Conservation (phyloP, 768 basidiomycete genomes). For the Macrolepiota fuliginosa region DNA sequence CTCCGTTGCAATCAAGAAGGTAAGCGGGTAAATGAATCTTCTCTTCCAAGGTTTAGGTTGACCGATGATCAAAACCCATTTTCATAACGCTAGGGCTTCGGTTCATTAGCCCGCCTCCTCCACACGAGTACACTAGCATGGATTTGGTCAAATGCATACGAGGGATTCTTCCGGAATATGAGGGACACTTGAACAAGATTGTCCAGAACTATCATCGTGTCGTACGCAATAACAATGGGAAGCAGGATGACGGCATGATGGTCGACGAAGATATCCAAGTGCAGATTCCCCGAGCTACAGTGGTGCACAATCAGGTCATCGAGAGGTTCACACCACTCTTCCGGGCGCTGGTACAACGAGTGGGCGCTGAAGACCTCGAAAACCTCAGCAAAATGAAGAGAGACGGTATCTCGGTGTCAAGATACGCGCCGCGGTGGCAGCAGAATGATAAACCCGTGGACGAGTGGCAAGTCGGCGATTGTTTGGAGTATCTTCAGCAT, state of each 20-base stretch:
- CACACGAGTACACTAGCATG: constrained; percentile 42
- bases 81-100: constrained; percentile 26
- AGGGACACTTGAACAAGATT: background rate
- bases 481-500: constrained; percentile 9
- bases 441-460: constrained; percentile 7
- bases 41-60: background rate
- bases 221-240: background rate
- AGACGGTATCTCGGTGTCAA: background rate
- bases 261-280: constrained; percentile 6
- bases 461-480: constrained; percentile 1
- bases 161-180: constrained; percentile 7
- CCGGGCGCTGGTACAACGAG: constrained; percentile 3
- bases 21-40: constrained; percentile 22
- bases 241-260: constrained; percentile 11
- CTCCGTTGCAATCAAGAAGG: constrained; percentile 35
- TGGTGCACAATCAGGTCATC: constrained; percentile 10
- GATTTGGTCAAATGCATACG: constrained; percentile 44
- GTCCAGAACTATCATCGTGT: background rate
- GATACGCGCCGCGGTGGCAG: constrained; percentile 9
- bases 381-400: background rate
- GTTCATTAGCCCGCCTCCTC: constrained; percentile 34
- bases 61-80: background rate
- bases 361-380: constrained; percentile 4
- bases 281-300: constrained; percentile 4
- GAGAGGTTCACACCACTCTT: constrained; percentile 7